Evolutionary conservation across 176 grass and related monocot genomes (phyloP), one percentile per base, ranked within the genome.

Genomic region (Aegilops bicornis): DNA sequence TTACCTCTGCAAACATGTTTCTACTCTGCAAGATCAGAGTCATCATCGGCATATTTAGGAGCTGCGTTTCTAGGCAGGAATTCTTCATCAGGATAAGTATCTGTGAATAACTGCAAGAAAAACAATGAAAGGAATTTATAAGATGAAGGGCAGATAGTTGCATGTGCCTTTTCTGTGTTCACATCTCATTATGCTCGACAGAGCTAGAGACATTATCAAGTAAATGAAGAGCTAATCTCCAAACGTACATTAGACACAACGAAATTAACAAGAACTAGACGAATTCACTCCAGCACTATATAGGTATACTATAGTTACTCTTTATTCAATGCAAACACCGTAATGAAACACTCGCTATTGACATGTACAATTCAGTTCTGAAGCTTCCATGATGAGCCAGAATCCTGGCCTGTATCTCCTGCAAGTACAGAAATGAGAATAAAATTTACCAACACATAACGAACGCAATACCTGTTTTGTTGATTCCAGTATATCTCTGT

Each of bases 81-180:
- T 70, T 98, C 90, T 64, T 95, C 90, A 32, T 89, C 50, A 52
- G 92, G 88, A 87, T 89, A 98, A 60, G 92, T 92, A 82, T 84
- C 80, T 35, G 89, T 10, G 39, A 98, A 98, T 73, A 92, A 85
- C 96, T 98, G 88, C 63, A 87, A 76, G 11, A 72, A 48, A 87
- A 58, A 86, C 14, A 60, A 73, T 16, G 54, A 58, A 66, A 54
- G 33, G 29, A 67, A 82, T 82, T 59, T 73, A 78, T 92, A 47
- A 90, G 83, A 24, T 74, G 35, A 65, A 84, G 29, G 14, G 67
- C 36, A 76, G 42, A 61, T 68, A 76, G 10, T 20, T 68, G 22
- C 69, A 81, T 59, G 31, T 52, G 17, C 17, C 25, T 52, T 22
- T 19, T 35, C 42, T 45, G 27, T 73, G 48, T 71, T 29, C 77